Base-by-base conservation (phyloP, 2,329 filamentous ascomycete species). In the Fusarium sp. region DNA sequence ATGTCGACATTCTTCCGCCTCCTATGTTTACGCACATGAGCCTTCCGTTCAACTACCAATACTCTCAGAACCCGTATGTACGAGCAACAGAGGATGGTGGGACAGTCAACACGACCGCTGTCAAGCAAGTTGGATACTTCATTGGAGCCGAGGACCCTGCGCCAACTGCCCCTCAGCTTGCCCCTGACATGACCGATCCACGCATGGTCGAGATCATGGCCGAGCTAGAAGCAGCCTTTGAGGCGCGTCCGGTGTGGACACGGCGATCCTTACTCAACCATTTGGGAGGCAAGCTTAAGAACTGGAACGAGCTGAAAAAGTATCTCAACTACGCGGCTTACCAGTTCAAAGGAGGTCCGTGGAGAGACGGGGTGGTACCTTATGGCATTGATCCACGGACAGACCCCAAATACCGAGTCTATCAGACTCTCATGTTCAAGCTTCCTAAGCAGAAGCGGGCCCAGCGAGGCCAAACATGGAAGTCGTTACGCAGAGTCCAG, bases 301-400 rank as follows among this genome's bases (percentile, higher is more conserved):
- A 85, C 64, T 88, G 85, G 78, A 87, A 87, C 62, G 81, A 87
- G 43, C 80, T 97, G 65, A 92, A 94, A 74, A 88, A 92, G 76
- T 93, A 93, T 48, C 88, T 95, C 55, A 92, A 94, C 68, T 95
- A 96, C 74, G 90, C 94, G 6, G 94, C 93, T 9, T 99, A 97
- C 81, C 94, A 95, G 80, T 98, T 98, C 85, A 92, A 92, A 63
- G 94, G 92, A 23, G 96, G 96, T 0, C 95, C 96, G 0, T 99
- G 94, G 92, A 89, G 94, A 68, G 95, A 98, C 78, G 91, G 93
- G 4, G 90, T 98, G 57, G 89, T 98, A 68, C 90, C 88, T 48
- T 96, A 95, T 78, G 95, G 95, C 10, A 81, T 97, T 18, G 96
- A 99, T 77, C 96, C 96, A 4, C 89, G 96, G 37, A 87, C 82